A percentile compares a stretch with the other conserved stretches of the same genome.
Evolutionary conservation across 2,329 filamentous ascomycete species (phyloP).

Genomic region (Falciphora oryzae): DNA sequence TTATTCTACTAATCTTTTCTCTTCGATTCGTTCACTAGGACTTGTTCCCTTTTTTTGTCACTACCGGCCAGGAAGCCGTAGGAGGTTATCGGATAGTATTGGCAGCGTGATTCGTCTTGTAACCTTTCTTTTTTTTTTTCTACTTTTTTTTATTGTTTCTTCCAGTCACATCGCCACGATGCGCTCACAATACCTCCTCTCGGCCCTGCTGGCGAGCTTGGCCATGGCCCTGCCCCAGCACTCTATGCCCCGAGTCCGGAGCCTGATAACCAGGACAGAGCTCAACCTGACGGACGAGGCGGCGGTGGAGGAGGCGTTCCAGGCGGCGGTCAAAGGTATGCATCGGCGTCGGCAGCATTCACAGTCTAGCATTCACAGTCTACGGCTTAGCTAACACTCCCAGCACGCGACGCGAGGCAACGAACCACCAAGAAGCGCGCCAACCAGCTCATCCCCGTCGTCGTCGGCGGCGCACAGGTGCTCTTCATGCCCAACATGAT

Average conservation of each 20-base stretch:
- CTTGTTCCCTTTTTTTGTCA: constrained; percentile 4
- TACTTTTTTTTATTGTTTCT: background rate
- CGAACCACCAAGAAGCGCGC: background rate
- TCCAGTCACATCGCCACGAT: background rate
- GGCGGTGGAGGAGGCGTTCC: background rate
- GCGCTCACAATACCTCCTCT: background rate
- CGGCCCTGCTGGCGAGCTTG: background rate
- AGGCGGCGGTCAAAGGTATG: background rate
- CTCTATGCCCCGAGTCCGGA: too few relatives aligned
- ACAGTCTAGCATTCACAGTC: too few relatives aligned
- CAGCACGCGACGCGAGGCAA: background rate
- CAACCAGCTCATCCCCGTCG: constrained; percentile 13
- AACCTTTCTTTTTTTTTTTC: background rate
- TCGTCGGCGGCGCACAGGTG: constrained; percentile 16
- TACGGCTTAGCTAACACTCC: background rate
- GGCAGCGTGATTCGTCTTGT: background rate
- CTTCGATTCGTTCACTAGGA: constrained; percentile 3
- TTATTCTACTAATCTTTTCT: background rate
- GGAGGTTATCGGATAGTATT: background rate
- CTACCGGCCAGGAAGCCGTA: background rate
- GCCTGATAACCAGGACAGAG: background rate
- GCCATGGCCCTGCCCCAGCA: constrained; percentile 3
- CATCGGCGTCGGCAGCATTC: too few relatives aligned
- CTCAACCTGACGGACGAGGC: background rate
- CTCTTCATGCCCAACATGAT: constrained; percentile 17